Percentiles rank a stretch among this genome's conserved stretches.
Conservation (phyloP, 257 asterid species). For the Cordia subcordata region DNA sequence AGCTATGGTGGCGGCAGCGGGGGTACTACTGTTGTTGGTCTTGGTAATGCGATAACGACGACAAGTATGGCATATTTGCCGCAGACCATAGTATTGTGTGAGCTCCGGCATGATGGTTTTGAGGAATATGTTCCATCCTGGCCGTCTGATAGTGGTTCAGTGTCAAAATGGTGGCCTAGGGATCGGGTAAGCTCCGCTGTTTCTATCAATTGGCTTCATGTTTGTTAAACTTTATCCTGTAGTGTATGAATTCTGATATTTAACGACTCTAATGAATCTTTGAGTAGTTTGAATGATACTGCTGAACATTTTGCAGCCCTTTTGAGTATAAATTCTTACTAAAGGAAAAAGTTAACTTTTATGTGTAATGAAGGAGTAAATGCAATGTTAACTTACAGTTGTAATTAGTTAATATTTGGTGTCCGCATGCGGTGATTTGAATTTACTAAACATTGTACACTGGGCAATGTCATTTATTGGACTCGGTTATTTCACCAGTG, state of each 20-base stretch:
- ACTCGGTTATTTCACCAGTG: not conserved
- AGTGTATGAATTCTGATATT: no score
- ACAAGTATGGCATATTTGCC: slow-evolving; percentile 93
- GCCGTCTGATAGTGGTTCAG: slow-evolving; percentile 83
- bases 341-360: no score
- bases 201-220: not conserved
- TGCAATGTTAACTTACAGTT: no score
- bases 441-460: not conserved
- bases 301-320: no score
- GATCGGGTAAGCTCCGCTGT: slow-evolving; percentile 61
- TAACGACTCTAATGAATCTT: no score
- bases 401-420: no score
- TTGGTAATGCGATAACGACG: slow-evolving; percentile 32
- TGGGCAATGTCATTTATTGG: not conserved
- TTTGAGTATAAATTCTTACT: no score
- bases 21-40: slow-evolving; percentile 10
- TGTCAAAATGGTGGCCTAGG: slow-evolving; percentile 91
- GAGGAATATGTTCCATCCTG: slow-evolving; percentile 79
- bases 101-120: slow-evolving; percentile 87
- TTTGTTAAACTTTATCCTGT: no score
- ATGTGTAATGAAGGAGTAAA: no score
- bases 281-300: no score
- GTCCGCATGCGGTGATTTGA: not conserved
- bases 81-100: slow-evolving; percentile 78
- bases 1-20: slow-evolving; percentile 40